Percentiles rank a stretch among this genome's conserved stretches.
Conservation (phyloP, 106 monocot genomes). For the Allium fistulosum region DNA sequence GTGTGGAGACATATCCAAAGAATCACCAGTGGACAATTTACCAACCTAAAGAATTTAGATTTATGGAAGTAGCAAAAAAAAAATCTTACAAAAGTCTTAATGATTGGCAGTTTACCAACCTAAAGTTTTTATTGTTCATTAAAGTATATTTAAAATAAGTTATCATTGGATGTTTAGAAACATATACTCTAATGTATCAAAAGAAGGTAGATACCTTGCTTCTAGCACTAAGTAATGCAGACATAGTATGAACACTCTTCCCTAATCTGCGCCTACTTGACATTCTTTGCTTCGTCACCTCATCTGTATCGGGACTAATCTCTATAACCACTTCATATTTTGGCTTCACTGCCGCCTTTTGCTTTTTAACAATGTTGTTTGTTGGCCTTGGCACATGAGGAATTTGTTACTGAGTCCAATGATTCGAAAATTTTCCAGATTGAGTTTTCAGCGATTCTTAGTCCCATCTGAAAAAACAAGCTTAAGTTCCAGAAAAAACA, state of each 20-base stretch:
- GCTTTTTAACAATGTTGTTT: background rate
- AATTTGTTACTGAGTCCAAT: too few relatives aligned
- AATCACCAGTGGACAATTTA: conserved; percentile 96
- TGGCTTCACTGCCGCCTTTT: background rate
- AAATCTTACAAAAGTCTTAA: background rate
- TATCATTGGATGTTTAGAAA: too few relatives aligned
- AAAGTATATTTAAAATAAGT: too few relatives aligned
- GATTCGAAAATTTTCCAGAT: too few relatives aligned
- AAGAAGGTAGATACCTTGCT: conserved; percentile 15
- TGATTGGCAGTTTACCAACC: too few relatives aligned
- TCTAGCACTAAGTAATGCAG: conserved; percentile 37
- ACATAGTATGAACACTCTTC: conserved; percentile 26
- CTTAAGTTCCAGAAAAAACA: too few relatives aligned
- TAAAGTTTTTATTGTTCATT: too few relatives aligned
- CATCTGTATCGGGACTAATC: conserved; percentile 22
- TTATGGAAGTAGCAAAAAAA: background rate
- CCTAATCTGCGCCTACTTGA: background rate
- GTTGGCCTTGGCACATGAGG: too few relatives aligned
- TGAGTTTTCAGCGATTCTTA: too few relatives aligned
- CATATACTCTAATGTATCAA: too few relatives aligned
- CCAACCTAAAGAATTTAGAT: conserved; percentile 33
- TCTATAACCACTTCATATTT: conserved; percentile 20
- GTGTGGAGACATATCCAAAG: conserved; percentile 83
- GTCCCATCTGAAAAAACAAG: too few relatives aligned
- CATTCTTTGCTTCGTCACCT: background rate